These are phyloP conservation scores for Asterionellopsis glacialis DNA, from an alignment of 108 stramenopile species.

Conservation along the genomic window DNA sequence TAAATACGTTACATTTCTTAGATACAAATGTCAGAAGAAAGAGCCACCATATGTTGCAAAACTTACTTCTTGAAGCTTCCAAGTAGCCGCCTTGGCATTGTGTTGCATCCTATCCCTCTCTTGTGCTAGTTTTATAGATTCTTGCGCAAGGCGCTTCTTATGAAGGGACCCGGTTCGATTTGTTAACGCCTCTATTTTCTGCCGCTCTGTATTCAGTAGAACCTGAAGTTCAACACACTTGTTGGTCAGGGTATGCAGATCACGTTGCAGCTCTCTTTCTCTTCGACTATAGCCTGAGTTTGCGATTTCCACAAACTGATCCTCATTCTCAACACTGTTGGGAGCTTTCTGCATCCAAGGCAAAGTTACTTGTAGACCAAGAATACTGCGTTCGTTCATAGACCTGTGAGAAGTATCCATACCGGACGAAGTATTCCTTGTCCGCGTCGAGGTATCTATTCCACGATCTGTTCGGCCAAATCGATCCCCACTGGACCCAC, in stretches of 20 bases:
- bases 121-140: slow-evolving; percentile 4
- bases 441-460: too few relatives aligned
- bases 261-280: slow-evolving; percentile 12
- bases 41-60: neutral
- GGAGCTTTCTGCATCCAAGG: too few relatives aligned
- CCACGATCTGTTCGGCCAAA: too few relatives aligned
- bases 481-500: too few relatives aligned
- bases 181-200: neutral
- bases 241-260: slow-evolving; percentile 9
- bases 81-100: slow-evolving; percentile 14
- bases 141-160: slow-evolving; percentile 7
- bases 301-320: too few relatives aligned
- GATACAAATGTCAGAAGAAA: neutral
- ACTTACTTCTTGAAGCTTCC: slow-evolving; percentile 19
- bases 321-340: too few relatives aligned
- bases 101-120: slow-evolving; percentile 11
- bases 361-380: too few relatives aligned
- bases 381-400: too few relatives aligned
- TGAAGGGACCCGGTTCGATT: neutral
- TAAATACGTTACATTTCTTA: neutral
- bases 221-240: slow-evolving; percentile 18
- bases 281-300: neutral
- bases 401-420: too few relatives aligned
- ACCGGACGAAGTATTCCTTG: too few relatives aligned
- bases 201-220: slow-evolving; percentile 2